Evolutionary conservation across 106 monocot genomes (phyloP), one percentile per base, ranked within the genome.

Genomic region (Phalaenopsis equestris): DNA sequence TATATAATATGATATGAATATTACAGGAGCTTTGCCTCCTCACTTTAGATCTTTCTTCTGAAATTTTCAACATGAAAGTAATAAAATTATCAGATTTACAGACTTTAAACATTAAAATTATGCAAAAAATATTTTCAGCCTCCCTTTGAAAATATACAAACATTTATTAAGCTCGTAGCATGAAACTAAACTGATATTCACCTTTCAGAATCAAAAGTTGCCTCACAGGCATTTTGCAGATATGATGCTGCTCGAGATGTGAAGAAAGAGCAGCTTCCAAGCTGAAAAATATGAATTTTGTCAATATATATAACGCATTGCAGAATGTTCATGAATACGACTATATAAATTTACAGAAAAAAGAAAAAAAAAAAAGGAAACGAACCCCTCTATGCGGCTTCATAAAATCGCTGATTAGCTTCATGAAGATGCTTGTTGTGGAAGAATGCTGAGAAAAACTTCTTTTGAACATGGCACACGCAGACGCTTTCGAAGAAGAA

Each of bases 261-360:
- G 41, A 82, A 76, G 37, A 65, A 82, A 39, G 76, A 82, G 48
- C 65, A 49, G 39, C 82, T 24, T 4, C 64, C 68, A 65, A 52
- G 5, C 65, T 82, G 82, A 77, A 68, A 42, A 77, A 30, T 8
- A 21, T 38, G 38, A 39, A 0, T 68, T 70, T 21, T 37, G 15
- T 38, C 15, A 12, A 14, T 8, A 10, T 1, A 3, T 30, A 67
- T 67, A 67, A 58, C 19, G 58, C 58, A 58, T 58, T 58, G 58
- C 18, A 58, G 17, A 17, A 58, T 75, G 24, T 14, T 73, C 41
- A 70, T 37, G 8, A 14, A 73, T 42, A 73, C 15, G 45, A 73
- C 12, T 1, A 41, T 1, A 73, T 12, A 73, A 36, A 18, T 42
- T 42, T 41, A 2, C 2, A 18, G 1, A 9, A 41, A 42, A 73